Conservation (phyloP, 805 yeast genomes). For the Nakazawaea ambrosiae region DNA sequence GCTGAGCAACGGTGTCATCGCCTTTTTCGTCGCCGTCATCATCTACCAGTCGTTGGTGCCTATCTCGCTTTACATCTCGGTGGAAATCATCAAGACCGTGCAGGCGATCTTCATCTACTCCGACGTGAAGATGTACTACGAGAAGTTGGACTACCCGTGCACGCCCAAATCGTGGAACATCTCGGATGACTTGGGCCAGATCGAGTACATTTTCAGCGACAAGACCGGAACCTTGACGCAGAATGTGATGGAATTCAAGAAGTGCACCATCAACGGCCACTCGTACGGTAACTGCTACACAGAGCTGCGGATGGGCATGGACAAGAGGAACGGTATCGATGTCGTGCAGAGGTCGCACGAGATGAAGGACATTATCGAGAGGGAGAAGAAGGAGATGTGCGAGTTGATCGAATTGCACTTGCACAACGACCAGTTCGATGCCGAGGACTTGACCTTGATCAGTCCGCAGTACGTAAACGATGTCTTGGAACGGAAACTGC, state of each 20-base stretch:
- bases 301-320: constrained; percentile 73
- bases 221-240: constrained; percentile 83
- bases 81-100: constrained; percentile 75
- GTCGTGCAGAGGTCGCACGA: constrained; percentile 51
- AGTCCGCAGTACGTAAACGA: constrained; percentile 55
- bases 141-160: constrained; percentile 68
- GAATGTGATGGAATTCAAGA: constrained; percentile 80
- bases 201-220: constrained; percentile 79
- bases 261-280: constrained; percentile 67
- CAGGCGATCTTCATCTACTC: constrained; percentile 78
- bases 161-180: constrained; percentile 82
- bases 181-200: constrained; percentile 81
- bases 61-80: constrained; percentile 72
- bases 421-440: constrained; percentile 43
- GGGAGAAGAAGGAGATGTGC: constrained; percentile 57
- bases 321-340: constrained; percentile 73
- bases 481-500: constrained; percentile 31
- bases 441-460: constrained; percentile 50
- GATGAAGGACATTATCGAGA: constrained; percentile 46
- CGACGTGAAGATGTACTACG: constrained; percentile 67
- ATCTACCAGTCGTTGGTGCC: constrained; percentile 78
- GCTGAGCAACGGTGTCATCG: constrained; percentile 60
- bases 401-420: constrained; percentile 28
- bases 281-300: constrained; percentile 78
- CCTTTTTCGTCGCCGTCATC: constrained; percentile 71